These are phyloP conservation scores for Gracilaria domingensis DNA, from an alignment of 23 red algal genomes.

Conservation along the genomic window DNA sequence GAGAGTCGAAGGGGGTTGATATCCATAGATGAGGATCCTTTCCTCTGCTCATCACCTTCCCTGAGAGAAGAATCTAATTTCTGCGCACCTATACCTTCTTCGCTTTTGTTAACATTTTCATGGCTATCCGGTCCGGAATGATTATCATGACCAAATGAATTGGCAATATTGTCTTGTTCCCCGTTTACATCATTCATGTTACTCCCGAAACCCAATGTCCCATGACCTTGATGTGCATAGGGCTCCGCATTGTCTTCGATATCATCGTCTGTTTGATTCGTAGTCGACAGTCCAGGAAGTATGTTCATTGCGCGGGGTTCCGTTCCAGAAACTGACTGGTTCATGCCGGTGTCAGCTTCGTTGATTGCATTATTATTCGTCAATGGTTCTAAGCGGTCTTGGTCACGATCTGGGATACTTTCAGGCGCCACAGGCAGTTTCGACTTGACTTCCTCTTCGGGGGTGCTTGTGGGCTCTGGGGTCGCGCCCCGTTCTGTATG, in stretches of 20 bases:
- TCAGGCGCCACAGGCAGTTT: not conserved
- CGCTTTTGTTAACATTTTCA: not conserved
- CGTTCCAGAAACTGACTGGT: not conserved
- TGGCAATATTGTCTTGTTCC: not conserved
- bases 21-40: not conserved
- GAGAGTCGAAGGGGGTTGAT: conserved; percentile 51
- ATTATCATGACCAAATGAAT: not conserved
- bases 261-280: conserved; percentile 2
- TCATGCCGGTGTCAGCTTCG: not conserved
- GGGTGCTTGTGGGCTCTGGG: not conserved
- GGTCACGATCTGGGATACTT: too few species aligned
- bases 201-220: not conserved
- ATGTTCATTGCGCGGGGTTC: not conserved
- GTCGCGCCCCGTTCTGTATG: not conserved
- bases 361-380: not conserved
- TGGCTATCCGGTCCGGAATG: not conserved
- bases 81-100: not conserved
- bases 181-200: not conserved
- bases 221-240: conserved; percentile 31
- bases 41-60: not conserved
- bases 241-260: not conserved
- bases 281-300: conserved; percentile 22
- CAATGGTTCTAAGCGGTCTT: not conserved
- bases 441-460: not conserved
- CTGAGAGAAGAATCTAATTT: not conserved